Evolutionary conservation across 1,284 basidiomycete species (phyloP), one percentile per base, ranked within the genome.

Genomic region (Athelia psychrophila): DNA sequence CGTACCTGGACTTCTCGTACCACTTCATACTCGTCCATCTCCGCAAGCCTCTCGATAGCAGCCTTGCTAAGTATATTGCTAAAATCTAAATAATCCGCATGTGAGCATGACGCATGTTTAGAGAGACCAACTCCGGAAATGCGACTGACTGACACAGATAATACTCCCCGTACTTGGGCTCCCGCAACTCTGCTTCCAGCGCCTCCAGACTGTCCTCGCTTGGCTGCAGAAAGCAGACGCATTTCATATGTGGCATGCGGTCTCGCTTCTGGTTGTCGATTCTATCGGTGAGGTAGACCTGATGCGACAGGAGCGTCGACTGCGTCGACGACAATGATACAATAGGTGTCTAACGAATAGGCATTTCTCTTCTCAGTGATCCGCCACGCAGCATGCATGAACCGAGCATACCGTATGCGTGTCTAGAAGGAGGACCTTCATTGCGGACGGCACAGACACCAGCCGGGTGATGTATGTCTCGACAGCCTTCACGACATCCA

Each of bases 391-490:
- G 15, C 30, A 25, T 24, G 38, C 6, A 32, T 22, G 10, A 13
- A 25, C 53, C 58, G 9, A 16, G 65, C 86, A 53, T 64, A 95
- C 94, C n/a, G 96, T 99, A 66, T 98, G 93, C 22, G 86, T 81
- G 68, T 99, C 97, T 23, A 99, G 84, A 27, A 99, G 80, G 42
- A 99, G 79, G n/a, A 98, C 95, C 72, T 99, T 99, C 90, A 99
- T 98, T 6, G 93, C 84, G 8, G 82, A 77, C 47, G 95, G 91
- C 52, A 86, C 86, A 25, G 88, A 86, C 55, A 98, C 83, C 78
- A 98, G 81, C 75, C 93, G 96, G 58, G 84, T 81, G 64, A 98
- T 83, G 77, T 99, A 99, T 16, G 88, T 92, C 72, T 95, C 92
- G 40, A 98, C 86, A 2, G 97, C 96, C 70, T 96, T 96, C 60